Conservation (phyloP, 805 yeast genomes). For the Candida pseudofarinosa region DNA sequence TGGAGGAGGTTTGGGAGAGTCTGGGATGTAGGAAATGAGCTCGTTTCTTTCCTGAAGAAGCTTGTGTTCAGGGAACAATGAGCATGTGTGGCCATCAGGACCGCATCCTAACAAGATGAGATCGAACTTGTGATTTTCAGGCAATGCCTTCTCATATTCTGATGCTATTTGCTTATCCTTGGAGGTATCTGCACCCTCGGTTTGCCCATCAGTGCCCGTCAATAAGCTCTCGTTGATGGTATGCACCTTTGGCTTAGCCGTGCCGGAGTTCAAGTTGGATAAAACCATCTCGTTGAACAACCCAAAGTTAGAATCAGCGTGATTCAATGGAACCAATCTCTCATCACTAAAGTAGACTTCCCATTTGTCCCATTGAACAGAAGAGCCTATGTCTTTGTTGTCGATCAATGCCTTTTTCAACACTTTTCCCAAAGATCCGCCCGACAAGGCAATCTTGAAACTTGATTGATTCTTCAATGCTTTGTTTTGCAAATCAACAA, state of each 20-base stretch:
- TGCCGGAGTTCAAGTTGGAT: constrained; percentile 38
- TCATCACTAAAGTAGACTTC: constrained; percentile 86
- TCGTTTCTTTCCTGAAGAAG: constrained; percentile 52
- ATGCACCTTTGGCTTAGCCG: constrained; percentile 53
- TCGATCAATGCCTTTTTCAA: constrained; percentile 63
- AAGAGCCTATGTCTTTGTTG: constrained; percentile 39
- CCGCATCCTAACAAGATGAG: constrained; percentile 84
- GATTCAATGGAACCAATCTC: constrained; percentile 77
- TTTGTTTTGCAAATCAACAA: constrained; percentile 58
- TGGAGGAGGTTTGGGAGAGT: constrained; percentile 93
- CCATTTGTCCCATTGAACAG: constrained; percentile 70
- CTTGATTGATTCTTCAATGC: constrained; percentile 43
- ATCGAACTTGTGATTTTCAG: constrained; percentile 48
- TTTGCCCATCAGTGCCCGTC: constrained; percentile 44
- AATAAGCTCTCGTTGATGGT: constrained; percentile 64
- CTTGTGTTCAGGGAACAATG: constrained; percentile 81
- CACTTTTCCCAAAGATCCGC: constrained; percentile 84
- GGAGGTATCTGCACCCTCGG: constrained; percentile 43
- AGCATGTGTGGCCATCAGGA: constrained; percentile 95
- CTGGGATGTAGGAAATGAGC: constrained; percentile 61
- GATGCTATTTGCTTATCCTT: constrained; percentile 50
- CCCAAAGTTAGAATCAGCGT: constrained; percentile 84
- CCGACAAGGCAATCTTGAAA: constrained; percentile 81
- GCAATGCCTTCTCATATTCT: constrained; percentile 58
- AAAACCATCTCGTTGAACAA: constrained; percentile 65